Conservation (phyloP, 2,329 filamentous ascomycete species). For the Xylaria sp. region DNA sequence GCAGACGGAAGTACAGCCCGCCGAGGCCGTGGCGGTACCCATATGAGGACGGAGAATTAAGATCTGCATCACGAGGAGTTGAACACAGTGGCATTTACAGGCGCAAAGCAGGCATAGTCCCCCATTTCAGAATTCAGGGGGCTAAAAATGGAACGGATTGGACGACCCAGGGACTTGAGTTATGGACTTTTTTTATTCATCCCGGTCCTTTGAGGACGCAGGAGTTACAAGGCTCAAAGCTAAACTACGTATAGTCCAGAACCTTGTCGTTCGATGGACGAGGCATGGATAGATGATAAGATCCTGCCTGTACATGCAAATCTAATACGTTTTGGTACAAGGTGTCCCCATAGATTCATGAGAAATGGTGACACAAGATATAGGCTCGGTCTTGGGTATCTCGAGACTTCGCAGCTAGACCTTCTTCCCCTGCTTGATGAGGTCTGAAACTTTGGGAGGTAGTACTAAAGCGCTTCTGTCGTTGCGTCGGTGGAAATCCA, state of each 20-base stretch:
- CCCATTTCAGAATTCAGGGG: not conserved
- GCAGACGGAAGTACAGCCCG: conserved; percentile 13
- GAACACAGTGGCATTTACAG: conserved; percentile 26
- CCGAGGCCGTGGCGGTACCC: conserved; percentile 22
- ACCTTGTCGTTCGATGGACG: not conserved
- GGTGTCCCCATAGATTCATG: not conserved
- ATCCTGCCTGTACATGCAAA: too few relatives aligned
- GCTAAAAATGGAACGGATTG: conserved; percentile 6
- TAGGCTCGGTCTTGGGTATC: not conserved
- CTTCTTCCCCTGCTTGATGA: conserved; percentile 64
- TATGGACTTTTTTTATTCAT: too few relatives aligned
- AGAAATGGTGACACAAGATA: not conserved
- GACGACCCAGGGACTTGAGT: not conserved
- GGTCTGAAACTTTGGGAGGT: conserved; percentile 86
- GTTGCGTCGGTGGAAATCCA: conserved; percentile 91
- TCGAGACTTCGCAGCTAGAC: conserved; percentile 39
- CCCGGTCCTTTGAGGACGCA: too few relatives aligned
- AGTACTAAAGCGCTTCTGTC: conserved; percentile 83
- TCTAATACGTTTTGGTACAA: not conserved
- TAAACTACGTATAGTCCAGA: not conserved
- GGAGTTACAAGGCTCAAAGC: too few relatives aligned
- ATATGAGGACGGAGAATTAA: not conserved
- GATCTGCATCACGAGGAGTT: conserved; percentile 9
- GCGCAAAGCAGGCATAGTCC: conserved; percentile 24
- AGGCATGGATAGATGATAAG: not conserved